Conservation (phyloP, 129 eudicot genomes). For the Gnaphalium uliginosum region DNA sequence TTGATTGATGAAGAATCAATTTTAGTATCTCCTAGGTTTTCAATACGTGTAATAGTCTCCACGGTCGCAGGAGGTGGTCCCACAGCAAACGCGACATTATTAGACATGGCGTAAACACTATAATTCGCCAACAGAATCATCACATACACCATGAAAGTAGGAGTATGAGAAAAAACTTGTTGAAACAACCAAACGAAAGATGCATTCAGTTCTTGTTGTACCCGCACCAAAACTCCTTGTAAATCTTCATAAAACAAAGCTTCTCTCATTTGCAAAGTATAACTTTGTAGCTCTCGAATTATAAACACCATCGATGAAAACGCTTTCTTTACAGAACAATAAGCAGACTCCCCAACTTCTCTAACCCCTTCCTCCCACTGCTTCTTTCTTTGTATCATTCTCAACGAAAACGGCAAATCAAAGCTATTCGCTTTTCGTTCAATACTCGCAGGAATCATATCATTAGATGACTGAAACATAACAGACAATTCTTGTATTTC, state of each 20-base stretch:
- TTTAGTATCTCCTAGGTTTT: neutral
- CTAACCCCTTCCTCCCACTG: constrained; percentile 67
- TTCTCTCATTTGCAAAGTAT: constrained; percentile 78
- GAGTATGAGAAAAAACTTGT: constrained; percentile 88
- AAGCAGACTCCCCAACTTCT: constrained; percentile 77
- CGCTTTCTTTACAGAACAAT: constrained; percentile 78
- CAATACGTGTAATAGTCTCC: constrained; percentile 37
- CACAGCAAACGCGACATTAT: constrained; percentile 49
- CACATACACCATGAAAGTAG: constrained; percentile 80
- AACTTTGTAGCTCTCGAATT: constrained; percentile 87
- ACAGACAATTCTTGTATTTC: constrained; percentile 56
- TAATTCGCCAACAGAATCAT: constrained; percentile 92
- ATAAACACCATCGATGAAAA: constrained; percentile 97
- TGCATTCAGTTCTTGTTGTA: constrained; percentile 82
- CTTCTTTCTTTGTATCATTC: constrained; percentile 79
- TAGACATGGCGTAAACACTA: constrained; percentile 73
- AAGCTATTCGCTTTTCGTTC: constrained; percentile 80
- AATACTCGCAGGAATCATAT: constrained; percentile 61
- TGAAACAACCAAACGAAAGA: constrained; percentile 98
- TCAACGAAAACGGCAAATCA: constrained; percentile 70
- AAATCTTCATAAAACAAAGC: constrained; percentile 72
- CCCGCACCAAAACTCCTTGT: constrained; percentile 71
- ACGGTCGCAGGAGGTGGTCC: constrained; percentile 24
- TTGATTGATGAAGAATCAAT: constrained; percentile 54
- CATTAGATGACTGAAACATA: constrained; percentile 50